These are phyloP conservation scores for Solanum tacnaense DNA, from an alignment of 257 asterid genomes.

Conservation along the genomic window DNA sequence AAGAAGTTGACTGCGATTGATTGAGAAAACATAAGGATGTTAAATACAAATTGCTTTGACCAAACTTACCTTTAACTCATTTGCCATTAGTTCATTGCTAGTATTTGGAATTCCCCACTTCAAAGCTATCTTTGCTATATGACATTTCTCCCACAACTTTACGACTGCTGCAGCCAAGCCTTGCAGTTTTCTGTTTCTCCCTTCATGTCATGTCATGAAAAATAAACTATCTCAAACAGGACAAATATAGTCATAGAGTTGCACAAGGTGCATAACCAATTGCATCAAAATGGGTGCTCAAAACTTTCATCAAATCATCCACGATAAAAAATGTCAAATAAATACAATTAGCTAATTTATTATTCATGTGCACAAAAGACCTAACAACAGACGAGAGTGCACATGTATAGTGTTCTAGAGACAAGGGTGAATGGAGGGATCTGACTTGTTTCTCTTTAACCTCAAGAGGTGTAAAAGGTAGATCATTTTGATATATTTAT, in stretches of 20 bases:
- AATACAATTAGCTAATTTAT: background rate
- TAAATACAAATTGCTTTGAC: background rate
- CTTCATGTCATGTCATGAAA: conserved; percentile 28
- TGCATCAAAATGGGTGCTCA: background rate
- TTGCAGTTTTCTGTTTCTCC: conserved; percentile 80
- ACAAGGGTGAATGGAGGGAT: background rate
- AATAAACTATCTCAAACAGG: background rate
- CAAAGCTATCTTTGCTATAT: conserved; percentile 86
- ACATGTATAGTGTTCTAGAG: background rate
- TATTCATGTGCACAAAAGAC: background rate
- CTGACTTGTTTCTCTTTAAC: background rate
- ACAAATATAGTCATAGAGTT: background rate
- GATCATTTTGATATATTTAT: background rate
- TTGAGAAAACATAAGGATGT: background rate
- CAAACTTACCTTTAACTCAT: conserved; percentile 76
- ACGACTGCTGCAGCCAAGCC: conserved; percentile 81
- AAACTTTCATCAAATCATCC: background rate
- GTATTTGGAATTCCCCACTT: conserved; percentile 90
- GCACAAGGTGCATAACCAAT: background rate
- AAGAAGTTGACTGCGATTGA: background rate
- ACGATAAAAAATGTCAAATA: background rate
- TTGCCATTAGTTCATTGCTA: conserved; percentile 81
- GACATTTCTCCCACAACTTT: conserved; percentile 89
- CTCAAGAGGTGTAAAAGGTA: background rate
- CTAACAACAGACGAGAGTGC: background rate